Evolutionary conservation across 805 yeast species (phyloP), one percentile per base, ranked within the genome.

Genomic region (Yarrowia bubula): DNA sequence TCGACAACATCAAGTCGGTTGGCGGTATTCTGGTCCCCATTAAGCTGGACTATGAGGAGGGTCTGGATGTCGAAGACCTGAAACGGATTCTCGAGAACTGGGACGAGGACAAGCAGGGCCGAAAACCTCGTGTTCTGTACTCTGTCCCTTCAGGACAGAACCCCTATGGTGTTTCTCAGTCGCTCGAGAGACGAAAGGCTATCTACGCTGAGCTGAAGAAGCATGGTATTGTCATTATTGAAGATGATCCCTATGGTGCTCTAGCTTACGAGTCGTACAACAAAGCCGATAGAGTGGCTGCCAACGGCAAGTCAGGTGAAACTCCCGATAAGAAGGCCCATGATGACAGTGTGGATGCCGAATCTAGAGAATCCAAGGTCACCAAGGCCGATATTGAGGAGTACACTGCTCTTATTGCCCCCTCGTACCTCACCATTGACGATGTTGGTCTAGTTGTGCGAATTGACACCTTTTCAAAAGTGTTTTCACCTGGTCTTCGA

Each of bases 181-280:
- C 86, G 38, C 70, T 73, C 5, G 84, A 82, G 68, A 80, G 91
- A 70, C 83, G 91, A 74, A 72, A 75, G 66, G 79, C 79, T 50
- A 79, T 90, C 66, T 86, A 88, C 72, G 78, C 79, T 41, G 71
- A 90, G 57, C 86, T 89, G 64, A 82, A 81, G 70, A 84, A 86
- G 73, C 88, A 86, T 74, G 88, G 89, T 74, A 73, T 90, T 65
- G 72, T 90, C 37, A 85, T 90, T 65, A 75, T 89, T 64, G 96
- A 90, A 76, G 96, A 90, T 74, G 96, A 90, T 77, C 96, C 96
- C 7, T 90, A 90, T 79, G 89, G 87, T 76, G 89, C 86, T 75
- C 76, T 90, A 71, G 88, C 86, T 71, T 80, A 87, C 78, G 84
- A 69, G 17, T 43, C 51, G 14, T 65, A 79, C 65, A 35, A 48